phyloP scores from a whole-genome alignment of 305 asterid genomes.

The Solanum hybrid region DNA sequence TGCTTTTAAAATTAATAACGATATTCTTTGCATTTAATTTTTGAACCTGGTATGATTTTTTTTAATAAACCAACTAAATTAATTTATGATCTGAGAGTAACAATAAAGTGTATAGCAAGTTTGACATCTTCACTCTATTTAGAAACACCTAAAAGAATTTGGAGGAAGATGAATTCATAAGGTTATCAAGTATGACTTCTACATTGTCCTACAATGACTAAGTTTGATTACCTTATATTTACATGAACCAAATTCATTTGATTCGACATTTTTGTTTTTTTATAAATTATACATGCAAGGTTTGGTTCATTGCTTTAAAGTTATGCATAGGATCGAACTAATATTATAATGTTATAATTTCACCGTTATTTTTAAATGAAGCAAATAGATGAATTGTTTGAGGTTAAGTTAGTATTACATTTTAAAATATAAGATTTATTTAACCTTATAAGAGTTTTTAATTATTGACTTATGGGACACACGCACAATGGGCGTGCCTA shows the following conservation, averaged over 20 bases:
- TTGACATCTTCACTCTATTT: not conserved
- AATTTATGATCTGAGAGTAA: not conserved
- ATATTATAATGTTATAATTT: too few relatives aligned
- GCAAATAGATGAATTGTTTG: not conserved
- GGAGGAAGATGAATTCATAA: not conserved
- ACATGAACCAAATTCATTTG: not conserved
- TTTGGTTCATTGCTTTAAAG: not conserved
- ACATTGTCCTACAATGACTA: not conserved
- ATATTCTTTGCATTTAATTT: not conserved
- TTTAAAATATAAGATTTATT: too few relatives aligned
- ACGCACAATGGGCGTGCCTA: not conserved
- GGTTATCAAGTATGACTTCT: not conserved
- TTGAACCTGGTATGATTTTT: not conserved
- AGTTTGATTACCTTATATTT: not conserved
- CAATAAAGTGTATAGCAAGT: not conserved
- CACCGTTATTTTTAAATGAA: not conserved
- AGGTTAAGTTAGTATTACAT: not conserved
- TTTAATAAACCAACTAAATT: too few relatives aligned
- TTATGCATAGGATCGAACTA: not conserved
- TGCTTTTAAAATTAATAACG: not conserved
- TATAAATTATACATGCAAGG: not conserved
- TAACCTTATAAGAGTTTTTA: not conserved
- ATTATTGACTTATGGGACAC: not conserved
- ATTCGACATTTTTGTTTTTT: not conserved
- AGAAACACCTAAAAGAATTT: not conserved